Base-by-base conservation (phyloP, 2,329 filamentous ascomycete genomes). In the Pseudocercospora eumusae region DNA sequence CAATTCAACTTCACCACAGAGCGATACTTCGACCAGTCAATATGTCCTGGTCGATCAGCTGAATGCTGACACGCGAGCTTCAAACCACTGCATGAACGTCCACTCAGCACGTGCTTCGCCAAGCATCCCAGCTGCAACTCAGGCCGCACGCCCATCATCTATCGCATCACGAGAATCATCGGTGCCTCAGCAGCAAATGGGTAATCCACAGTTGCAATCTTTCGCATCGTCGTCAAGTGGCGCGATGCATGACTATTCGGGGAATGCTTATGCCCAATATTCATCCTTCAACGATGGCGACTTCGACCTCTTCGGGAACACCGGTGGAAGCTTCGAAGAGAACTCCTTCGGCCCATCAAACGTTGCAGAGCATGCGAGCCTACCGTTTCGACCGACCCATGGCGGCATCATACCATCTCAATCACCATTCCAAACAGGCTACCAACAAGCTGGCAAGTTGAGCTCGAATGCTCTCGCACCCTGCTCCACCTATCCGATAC, bases 11-110 rank as follows among this genome's bases (percentile, higher is more conserved):
- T 68, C 62, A 42, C 66, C 66, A 10, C 64, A 52, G 15, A 66
- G 64, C 55, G 56, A 65, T 28, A 64, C 50, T 49, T 49, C 59
- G 8, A 63, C 57, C 6, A 65, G 64, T n/a, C 65, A 64, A 55
- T 70, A 67, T 66, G 66, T 70, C 27, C 59, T 65, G 27, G 59
- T 66, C 44, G 31, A 27, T 55, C 60, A 21, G 33, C 55, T 52
- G 33, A 55, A 53, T 61, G 54, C 47, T 55, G 55, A 59, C 18
- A 15, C 55, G 56, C 57, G 40, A 31, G 56, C n/a, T 28, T 36
- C 6, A 18, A 60, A 33, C 42, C 54, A 54, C 47, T 59, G 54
- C 54, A 56, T 67, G 59, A 57, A 59, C 42, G 42, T 47, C 45
- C 62, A 23, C 57, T 57, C 64, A 62, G 23, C 21, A 20, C 25